phyloP scores from a whole-genome alignment of 352 stramenopile genomes.

The Pythium pyrilobum region DNA sequence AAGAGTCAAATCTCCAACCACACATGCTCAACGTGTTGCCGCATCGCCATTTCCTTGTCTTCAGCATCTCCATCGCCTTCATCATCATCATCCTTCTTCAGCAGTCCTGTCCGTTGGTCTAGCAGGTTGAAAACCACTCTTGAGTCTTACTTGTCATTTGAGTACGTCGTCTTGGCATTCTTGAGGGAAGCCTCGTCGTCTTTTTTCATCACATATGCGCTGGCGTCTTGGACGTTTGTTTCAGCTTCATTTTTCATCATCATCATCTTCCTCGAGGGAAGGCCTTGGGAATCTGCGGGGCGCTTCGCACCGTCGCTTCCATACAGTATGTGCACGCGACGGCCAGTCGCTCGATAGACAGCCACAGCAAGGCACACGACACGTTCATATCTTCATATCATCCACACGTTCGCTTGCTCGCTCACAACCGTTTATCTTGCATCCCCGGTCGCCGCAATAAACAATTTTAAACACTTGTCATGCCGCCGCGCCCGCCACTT shows the following conservation, averaged over 20 bases:
- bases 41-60: no score
- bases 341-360: neutral
- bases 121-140: neutral
- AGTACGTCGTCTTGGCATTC: neutral
- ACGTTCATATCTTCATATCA: conserved; percentile 1
- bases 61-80: no score
- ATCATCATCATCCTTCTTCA: no score
- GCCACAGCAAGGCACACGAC: neutral
- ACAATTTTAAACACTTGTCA: neutral
- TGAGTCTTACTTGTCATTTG: conserved; percentile 5
- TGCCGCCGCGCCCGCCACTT: neutral
- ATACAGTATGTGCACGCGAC: conserved; percentile 7
- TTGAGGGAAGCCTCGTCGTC: neutral
- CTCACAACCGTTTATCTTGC: neutral
- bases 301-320: neutral
- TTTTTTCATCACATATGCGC: conserved; percentile 4
- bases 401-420: neutral
- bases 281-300: neutral
- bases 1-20: no score
- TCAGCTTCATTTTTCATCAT: conserved; percentile 5
- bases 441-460: neutral
- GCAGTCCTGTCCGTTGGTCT: no score
- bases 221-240: conserved; percentile 1
- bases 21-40: no score
- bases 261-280: neutral